phyloP scores from a whole-genome alignment of 23 red algal species.

The Gracilaria gracilis region DNA sequence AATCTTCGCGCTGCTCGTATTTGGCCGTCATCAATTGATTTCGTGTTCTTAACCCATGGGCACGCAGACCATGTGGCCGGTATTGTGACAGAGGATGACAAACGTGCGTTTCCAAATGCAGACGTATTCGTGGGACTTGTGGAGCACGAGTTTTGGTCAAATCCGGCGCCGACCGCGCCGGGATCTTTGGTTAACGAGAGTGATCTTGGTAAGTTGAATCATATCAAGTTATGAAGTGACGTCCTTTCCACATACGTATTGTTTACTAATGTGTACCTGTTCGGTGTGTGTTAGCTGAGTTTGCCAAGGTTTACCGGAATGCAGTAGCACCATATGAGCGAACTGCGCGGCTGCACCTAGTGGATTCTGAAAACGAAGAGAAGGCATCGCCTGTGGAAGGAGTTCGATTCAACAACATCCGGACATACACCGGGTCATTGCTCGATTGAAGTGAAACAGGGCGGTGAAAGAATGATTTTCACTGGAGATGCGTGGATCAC shows the following conservation, averaged over 20 bases:
- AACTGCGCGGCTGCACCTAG: not conserved
- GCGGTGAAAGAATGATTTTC: not conserved
- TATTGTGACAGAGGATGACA: slow-evolving; percentile 1
- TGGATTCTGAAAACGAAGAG: slow-evolving; percentile 13
- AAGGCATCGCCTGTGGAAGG: not conserved
- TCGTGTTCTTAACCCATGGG: slow-evolving; percentile 45
- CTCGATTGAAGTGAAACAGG: slow-evolving; percentile 13
- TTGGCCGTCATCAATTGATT: slow-evolving; percentile 6
- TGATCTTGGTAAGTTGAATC: slow-evolving; percentile 11
- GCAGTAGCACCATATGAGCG: not conserved
- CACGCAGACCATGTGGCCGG: slow-evolving; percentile 52
- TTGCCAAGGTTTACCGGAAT: not conserved
- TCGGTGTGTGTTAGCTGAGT: not conserved
- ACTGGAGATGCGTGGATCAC: slow-evolving; percentile 40
- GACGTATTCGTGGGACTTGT: slow-evolving; percentile 1
- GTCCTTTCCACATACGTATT: no score
- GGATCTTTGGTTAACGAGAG: not conserved
- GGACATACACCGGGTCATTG: slow-evolving; percentile 42
- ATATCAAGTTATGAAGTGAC: no score
- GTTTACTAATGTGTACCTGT: not conserved
- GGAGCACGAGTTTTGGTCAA: slow-evolving; percentile 51
- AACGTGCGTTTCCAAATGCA: slow-evolving; percentile 43
- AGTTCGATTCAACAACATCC: not conserved
- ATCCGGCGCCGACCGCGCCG: not conserved
- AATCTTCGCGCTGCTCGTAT: slow-evolving; percentile 44